Base-by-base conservation (phyloP, 371 early-diverging fungal species). In the Mucor ambiguus region DNA sequence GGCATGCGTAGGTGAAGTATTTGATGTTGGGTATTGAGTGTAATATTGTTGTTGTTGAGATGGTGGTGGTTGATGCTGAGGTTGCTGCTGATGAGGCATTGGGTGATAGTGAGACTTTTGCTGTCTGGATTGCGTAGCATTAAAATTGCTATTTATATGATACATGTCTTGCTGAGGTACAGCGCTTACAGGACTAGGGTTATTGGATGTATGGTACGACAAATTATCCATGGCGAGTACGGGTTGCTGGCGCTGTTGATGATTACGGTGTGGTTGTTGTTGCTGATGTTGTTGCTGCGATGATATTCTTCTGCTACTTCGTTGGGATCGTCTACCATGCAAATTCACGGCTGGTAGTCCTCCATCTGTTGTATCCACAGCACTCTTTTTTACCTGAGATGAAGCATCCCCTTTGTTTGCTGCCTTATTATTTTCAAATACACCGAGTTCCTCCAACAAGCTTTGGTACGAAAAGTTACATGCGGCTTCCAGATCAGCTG, bases 361-460 rank as follows among this genome's bases (percentile, higher is more conserved):
- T 30, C 12, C 24, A 29, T 43, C 44, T n/a, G 16, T 63, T 38
- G 33, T 30, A 43, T 55, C 26, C 18, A 28, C 28, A 30, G 20
- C 24, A n/a, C 38, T 60, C 37, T 56, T 32, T 18, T 41, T 57
- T 30, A 14, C 10, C 18, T 28, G 28, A 16, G 68, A 30, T 24
- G 44, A 14, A 11, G 37, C 26, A 11, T 41, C 41, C 18, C 48
- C n/a, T 22, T 56, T 49, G 4, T n/a, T 44, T 0, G 16, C 46
- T 1, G 16, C 32, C 9, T 57, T 65, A 18, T 63, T 56, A 5
- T 61, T 58, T 32, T 16, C 66, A 35, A 66, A 67, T 20, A 78
- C 65, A 35, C 77, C 72, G 20, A 72, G 52, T 28, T 71, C 72
- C 65, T 74, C 74, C 9, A 73, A 61, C 14, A 72, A 33, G n/a